phyloP scores from a whole-genome alignment of 331 rosid species.

The Rosa hybrid region DNA sequence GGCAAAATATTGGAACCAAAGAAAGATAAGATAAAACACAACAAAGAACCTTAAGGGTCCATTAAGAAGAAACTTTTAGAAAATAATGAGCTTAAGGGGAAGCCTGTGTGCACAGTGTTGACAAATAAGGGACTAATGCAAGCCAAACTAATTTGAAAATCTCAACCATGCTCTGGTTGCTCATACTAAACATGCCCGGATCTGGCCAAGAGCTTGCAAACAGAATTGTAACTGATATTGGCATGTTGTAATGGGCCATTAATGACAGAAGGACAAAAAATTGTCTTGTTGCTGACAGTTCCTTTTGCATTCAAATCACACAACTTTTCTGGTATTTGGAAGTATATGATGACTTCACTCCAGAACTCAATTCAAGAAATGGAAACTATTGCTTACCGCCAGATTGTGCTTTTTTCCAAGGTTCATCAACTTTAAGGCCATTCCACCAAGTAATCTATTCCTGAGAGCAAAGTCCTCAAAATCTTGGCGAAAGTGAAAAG shows the following conservation, averaged over 20 bases:
- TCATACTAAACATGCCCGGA: neutral
- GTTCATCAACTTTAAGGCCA: slow-evolving; percentile 91
- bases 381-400: slow-evolving; percentile 64
- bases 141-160: neutral
- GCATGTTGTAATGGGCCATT: slow-evolving; percentile 4
- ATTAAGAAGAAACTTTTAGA: neutral
- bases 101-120: neutral
- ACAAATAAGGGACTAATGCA: neutral
- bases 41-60: neutral
- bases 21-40: neutral
- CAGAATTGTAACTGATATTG: neutral
- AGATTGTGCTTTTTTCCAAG: slow-evolving; percentile 59
- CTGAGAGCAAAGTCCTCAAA: slow-evolving; percentile 87
- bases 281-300: neutral
- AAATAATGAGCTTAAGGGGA: neutral
- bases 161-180: neutral
- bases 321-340: neutral
- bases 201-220: neutral
- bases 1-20: neutral
- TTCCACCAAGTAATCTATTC: slow-evolving; percentile 80
- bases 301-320: slow-evolving; percentile 12
- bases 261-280: neutral
- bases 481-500: slow-evolving; percentile 95
- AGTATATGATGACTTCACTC: neutral
- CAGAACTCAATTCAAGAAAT: slow-evolving; percentile 14